phyloP scores from a whole-genome alignment of 139 green algal species.

The Chlamydomonas incerta region DNA sequence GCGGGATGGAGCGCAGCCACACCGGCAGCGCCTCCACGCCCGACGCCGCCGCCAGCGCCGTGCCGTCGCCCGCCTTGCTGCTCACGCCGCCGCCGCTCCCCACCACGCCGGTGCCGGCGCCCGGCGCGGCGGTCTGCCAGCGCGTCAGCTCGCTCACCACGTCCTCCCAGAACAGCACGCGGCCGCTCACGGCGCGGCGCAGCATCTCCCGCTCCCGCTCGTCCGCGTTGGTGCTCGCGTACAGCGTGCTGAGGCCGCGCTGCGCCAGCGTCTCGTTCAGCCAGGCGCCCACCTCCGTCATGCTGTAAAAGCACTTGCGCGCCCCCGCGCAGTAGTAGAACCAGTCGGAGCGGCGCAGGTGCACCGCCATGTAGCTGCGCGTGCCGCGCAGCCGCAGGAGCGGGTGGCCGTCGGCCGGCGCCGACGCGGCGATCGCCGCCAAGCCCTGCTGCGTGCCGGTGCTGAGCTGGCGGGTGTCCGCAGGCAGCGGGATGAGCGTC shows the following conservation, averaged over 20 bases:
- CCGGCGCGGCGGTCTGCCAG: background rate
- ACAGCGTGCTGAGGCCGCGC: constrained; percentile 13
- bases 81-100: too few relatives aligned
- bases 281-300: constrained; percentile 15
- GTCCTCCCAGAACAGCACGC: constrained; percentile 39
- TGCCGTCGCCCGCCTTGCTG: background rate
- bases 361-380: constrained; percentile 16
- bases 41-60: background rate
- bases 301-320: constrained; percentile 32
- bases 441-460: background rate
- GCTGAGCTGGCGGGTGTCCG: background rate
- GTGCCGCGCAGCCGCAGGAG: constrained; percentile 7
- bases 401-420: background rate
- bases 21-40: background rate
- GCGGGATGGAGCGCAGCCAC: background rate
- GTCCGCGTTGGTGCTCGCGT: constrained; percentile 40
- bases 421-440: background rate
- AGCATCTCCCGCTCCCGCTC: constrained; percentile 34
- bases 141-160: constrained; percentile 6
- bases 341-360: constrained; percentile 40
- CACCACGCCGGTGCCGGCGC: background rate
- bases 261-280: background rate
- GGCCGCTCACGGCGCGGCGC: background rate
- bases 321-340: constrained; percentile 40
- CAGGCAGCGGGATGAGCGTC: background rate